phyloP scores from a whole-genome alignment of 2,329 filamentous ascomycete genomes.

The Fusarium verticillioides region DNA sequence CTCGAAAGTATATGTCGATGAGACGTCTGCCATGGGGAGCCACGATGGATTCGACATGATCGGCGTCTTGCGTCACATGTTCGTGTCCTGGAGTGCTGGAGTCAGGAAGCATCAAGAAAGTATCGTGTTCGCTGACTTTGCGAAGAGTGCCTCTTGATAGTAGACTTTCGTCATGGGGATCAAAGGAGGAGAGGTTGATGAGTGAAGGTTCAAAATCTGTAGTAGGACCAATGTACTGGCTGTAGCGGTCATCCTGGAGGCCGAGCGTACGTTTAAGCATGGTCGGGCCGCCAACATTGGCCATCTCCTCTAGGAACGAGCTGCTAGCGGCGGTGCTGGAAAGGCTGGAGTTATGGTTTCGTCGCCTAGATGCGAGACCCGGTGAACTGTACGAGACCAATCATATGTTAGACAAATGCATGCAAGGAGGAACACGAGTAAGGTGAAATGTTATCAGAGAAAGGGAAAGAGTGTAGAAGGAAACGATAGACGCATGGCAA shows the following conservation, averaged over 20 bases:
- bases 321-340: constrained; percentile 71
- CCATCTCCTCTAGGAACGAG: constrained; percentile 76
- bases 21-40: constrained; percentile 80
- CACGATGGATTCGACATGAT: constrained; percentile 80
- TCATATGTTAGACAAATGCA: constrained; percentile 58
- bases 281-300: constrained; percentile 74
- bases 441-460: constrained; percentile 35
- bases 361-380: constrained; percentile 61
- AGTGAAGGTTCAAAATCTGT: constrained; percentile 87
- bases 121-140: constrained; percentile 81
- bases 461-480: constrained; percentile 31
- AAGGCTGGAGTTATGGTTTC: constrained; percentile 66
- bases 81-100: constrained; percentile 76
- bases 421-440: constrained; percentile 36
- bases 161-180: constrained; percentile 83
- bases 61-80: constrained; percentile 74
- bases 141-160: constrained; percentile 75
- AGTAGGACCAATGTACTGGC: constrained; percentile 84
- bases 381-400: constrained; percentile 65
- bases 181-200: constrained; percentile 82
- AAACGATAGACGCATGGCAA: constrained; percentile 35
- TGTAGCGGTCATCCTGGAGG: constrained; percentile 80
- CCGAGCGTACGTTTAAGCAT: constrained; percentile 77
- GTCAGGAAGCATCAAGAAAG: constrained; percentile 84
- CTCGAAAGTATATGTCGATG: constrained; percentile 83